Evolutionary conservation across 805 yeast species (phyloP).

Genomic region (Starmerella cellae): DNA sequence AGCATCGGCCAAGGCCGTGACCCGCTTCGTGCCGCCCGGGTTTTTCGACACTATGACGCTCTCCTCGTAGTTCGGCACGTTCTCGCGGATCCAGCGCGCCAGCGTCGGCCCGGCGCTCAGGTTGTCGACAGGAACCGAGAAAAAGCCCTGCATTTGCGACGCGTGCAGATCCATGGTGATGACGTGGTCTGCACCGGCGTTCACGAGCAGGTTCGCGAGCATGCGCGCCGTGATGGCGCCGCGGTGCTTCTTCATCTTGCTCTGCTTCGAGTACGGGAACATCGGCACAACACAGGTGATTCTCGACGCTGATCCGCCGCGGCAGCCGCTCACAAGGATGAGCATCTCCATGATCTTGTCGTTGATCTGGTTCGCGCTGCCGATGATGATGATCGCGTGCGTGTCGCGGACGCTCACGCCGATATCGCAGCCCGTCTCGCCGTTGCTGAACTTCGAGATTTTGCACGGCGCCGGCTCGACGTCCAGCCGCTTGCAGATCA

Average conservation of each 20-base stretch:
- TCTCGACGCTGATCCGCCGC: constrained; percentile 96
- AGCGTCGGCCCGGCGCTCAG: constrained; percentile 91
- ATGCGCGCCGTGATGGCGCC: constrained; percentile 97
- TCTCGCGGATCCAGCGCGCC: constrained; percentile 89
- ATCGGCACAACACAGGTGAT: constrained; percentile 96
- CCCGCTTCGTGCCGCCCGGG: constrained; percentile 98
- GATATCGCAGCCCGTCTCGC: constrained; percentile 92
- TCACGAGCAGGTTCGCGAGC: constrained; percentile 85
- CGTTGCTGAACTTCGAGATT: constrained; percentile 84
- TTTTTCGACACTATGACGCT: constrained; percentile 97
- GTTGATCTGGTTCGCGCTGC: constrained; percentile 74
- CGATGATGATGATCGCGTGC: constrained; percentile 86
- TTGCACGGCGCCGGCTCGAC: constrained; percentile 90
- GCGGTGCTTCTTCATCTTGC: constrained; percentile 96
- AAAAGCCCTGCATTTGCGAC: constrained; percentile 98
- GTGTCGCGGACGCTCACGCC: constrained; percentile 94
- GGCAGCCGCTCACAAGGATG: constrained; percentile 86
- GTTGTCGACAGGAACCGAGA: constrained; percentile 93
- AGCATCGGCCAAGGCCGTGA: constrained; percentile 94
- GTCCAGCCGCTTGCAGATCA: constrained; percentile 83
- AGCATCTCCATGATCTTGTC: constrained; percentile 94
- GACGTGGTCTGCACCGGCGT: constrained; percentile 99
- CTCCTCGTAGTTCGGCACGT: constrained; percentile 68
- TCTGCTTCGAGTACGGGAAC: constrained; percentile 93
- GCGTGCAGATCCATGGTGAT: constrained; percentile 95